Evolutionary conservation across 495 filamentous ascomycete species (phyloP).

Genomic region (Cercophora sp.): DNA sequence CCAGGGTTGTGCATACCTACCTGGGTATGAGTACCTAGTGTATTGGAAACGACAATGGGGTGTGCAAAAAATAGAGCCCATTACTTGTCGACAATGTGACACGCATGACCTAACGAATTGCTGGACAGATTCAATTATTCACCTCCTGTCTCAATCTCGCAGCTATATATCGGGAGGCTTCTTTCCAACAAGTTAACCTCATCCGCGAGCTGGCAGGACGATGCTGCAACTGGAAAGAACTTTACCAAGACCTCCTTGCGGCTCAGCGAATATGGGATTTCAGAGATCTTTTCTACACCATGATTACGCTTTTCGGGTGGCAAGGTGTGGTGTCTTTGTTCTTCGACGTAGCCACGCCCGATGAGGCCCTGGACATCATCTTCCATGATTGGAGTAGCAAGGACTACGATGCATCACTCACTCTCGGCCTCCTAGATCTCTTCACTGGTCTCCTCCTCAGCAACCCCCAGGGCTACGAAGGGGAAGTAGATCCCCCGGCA

Average conservation of each 20-base stretch:
- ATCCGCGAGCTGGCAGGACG: not conserved
- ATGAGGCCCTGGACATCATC: constrained; percentile 6
- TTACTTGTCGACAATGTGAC: too few species aligned
- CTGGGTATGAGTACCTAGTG: too few species aligned
- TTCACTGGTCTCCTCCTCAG: constrained; percentile 18
- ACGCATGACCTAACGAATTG: too few species aligned
- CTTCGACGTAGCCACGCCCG: not conserved
- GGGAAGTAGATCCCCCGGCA: not conserved
- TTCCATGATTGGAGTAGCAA: constrained; percentile 13
- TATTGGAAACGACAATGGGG: too few species aligned
- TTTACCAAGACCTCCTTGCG: constrained; percentile 13
- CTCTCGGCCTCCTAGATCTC: constrained; percentile 21
- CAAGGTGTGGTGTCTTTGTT: not conserved
- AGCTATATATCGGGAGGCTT: too few species aligned
- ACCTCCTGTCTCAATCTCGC: too few species aligned
- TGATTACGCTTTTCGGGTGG: constrained; percentile 13
- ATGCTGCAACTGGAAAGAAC: constrained; percentile 7
- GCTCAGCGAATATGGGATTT: constrained; percentile 22
- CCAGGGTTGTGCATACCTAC: too few species aligned
- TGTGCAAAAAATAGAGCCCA: too few species aligned
- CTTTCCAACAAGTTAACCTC: too few species aligned
- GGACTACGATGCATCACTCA: constrained; percentile 13
- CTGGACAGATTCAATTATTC: too few species aligned
- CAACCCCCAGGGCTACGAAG: not conserved
- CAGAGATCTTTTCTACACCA: constrained; percentile 16